Conservation (phyloP, 306 rosid species). For the Lotus japonicus region DNA sequence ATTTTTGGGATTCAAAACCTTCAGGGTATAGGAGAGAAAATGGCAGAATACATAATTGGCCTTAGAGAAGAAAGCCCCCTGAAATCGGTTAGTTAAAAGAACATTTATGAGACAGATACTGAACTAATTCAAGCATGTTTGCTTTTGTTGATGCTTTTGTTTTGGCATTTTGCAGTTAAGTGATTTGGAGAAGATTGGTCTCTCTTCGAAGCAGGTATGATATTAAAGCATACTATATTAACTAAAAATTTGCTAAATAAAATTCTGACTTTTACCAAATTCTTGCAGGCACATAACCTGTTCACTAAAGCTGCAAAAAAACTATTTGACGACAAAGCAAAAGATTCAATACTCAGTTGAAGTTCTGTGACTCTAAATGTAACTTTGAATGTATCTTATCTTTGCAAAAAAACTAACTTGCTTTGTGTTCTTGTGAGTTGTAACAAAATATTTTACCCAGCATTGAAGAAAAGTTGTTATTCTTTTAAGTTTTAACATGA, state of each 20-base stretch:
- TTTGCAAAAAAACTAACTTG: too few relatives aligned
- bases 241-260: neutral
- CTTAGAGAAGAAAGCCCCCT: constrained; percentile 79
- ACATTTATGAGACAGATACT: neutral
- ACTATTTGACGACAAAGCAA: constrained; percentile 44
- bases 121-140: neutral
- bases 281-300: constrained; percentile 52
- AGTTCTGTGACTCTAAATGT: constrained; percentile 2
- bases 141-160: constrained; percentile 3
- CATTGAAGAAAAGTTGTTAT: too few relatives aligned
- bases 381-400: constrained; percentile 2
- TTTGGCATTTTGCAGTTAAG: constrained; percentile 47
- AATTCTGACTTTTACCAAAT: neutral
- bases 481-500: too few relatives aligned
- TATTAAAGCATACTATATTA: neutral
- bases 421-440: too few relatives aligned
- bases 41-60: constrained; percentile 77
- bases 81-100: constrained; percentile 56
- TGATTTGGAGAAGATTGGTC: constrained; percentile 90
- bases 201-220: constrained; percentile 85
- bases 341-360: constrained; percentile 28
- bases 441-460: too few relatives aligned
- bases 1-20: neutral
- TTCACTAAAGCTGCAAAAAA: constrained; percentile 65
- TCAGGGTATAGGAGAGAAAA: constrained; percentile 82